A percentile compares a stretch with the other conserved stretches of the same genome.
These are phyloP conservation scores for Penicillium sp. DNA, from an alignment of 2,329 filamentous ascomycete genomes.

Conservation along the genomic window DNA sequence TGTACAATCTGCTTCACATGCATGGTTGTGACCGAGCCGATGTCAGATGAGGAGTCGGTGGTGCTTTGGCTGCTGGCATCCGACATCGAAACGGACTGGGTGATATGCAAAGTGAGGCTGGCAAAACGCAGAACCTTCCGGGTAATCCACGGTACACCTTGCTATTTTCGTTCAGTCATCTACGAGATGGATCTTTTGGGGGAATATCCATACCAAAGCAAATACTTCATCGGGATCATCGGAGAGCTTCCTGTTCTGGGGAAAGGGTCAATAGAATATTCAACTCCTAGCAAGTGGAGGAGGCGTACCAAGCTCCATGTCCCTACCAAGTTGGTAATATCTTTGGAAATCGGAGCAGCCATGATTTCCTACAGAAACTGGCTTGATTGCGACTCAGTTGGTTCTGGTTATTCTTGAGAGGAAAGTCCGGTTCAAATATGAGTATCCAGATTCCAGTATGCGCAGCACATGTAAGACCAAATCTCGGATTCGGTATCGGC, in stretches of 20 bases:
- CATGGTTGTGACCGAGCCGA: conserved; percentile 3
- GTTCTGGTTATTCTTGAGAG: background rate
- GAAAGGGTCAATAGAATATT: background rate
- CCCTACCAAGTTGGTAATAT: conserved; percentile 11
- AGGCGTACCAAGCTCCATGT: conserved; percentile 15
- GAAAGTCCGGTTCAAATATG: background rate
- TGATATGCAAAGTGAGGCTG: conserved; percentile 14
- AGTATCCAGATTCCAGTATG: background rate
- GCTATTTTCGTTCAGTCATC: conserved; percentile 8
- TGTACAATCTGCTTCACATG: conserved; percentile 14
- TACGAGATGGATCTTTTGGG: background rate
- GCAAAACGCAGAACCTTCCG: conserved; percentile 14
- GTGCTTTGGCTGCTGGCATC: background rate
- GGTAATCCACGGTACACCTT: conserved; percentile 20
- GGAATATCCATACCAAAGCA: conserved; percentile 7
- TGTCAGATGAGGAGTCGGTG: background rate
- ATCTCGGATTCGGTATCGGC: conserved; percentile 19
- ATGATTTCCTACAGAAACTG: background rate
- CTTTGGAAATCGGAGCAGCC: conserved; percentile 1
- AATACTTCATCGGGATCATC: conserved; percentile 20
- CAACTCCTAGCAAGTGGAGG: background rate
- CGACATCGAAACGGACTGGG: conserved; percentile 1
- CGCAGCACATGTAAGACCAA: background rate
- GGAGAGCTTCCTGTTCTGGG: conserved; percentile 18
- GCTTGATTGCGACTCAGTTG: background rate